These are phyloP conservation scores for Irpex rosettiformis DNA, from an alignment of 1,284 basidiomycete species.

Conservation along the genomic window DNA sequence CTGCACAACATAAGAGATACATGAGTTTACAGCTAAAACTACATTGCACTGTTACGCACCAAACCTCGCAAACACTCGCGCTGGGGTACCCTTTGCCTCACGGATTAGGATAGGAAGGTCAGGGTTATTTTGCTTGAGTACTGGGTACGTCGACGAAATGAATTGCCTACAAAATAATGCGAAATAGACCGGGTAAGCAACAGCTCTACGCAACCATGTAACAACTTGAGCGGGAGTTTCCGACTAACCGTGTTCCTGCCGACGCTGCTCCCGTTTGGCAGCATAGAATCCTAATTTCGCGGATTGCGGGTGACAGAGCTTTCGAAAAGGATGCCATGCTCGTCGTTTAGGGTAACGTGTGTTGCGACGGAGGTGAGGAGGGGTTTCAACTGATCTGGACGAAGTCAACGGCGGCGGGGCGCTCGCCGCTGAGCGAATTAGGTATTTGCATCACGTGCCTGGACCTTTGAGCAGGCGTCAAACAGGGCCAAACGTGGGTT, in stretches of 20 bases:
- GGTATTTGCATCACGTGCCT: constrained; percentile 5
- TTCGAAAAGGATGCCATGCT: constrained; percentile 68
- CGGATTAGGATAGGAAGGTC: constrained; percentile 87
- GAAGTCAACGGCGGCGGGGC: constrained; percentile 1
- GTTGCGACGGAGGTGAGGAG: background rate
- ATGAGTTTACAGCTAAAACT: background rate
- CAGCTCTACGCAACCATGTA: background rate
- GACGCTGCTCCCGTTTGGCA: constrained; percentile 81
- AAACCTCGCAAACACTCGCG: constrained; percentile 87
- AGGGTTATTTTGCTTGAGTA: constrained; percentile 86
- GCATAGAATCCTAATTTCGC: constrained; percentile 84
- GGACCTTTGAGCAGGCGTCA: constrained; percentile 1
- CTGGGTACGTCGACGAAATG: constrained; percentile 76
- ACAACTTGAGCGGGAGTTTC: constrained; percentile 7
- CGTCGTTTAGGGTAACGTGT: background rate
- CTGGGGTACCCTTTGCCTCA: constrained; percentile 87
- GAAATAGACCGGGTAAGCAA: background rate
- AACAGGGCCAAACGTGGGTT: constrained; percentile 13
- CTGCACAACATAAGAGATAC: constrained; percentile 33
- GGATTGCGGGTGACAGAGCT: constrained; percentile 77
- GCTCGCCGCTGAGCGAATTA: background rate
- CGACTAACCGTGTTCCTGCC: constrained; percentile 75
- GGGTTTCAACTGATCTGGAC: too few relatives aligned
- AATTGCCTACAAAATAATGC: constrained; percentile 60
- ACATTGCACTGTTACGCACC: constrained; percentile 53